Evolutionary conservation across 768 basidiomycete species (phyloP).

Genomic region (Boletus tomentosulus): DNA sequence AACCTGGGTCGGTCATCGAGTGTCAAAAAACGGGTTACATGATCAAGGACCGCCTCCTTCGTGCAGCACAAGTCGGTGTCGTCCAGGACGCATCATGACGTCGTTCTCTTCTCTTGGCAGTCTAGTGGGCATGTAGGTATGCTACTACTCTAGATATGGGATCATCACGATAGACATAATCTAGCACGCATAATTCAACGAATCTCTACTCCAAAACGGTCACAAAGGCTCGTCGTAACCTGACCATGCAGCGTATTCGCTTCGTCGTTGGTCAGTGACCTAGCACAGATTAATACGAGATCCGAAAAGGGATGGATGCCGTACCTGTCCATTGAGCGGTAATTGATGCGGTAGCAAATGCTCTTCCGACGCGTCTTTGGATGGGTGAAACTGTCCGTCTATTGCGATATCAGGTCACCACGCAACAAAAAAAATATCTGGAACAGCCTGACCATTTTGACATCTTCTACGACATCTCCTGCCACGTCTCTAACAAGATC

Average conservation of each 20-base stretch:
- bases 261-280: slow-evolving; percentile 87
- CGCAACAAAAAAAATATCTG: not conserved
- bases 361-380: slow-evolving; percentile 80
- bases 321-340: slow-evolving; percentile 94
- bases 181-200: slow-evolving; percentile 55
- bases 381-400: slow-evolving; percentile 92
- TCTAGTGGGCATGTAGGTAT: slow-evolving; percentile 12
- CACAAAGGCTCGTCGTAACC: slow-evolving; percentile 51
- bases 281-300: slow-evolving; percentile 26
- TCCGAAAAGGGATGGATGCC: slow-evolving; percentile 4
- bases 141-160: slow-evolving; percentile 27
- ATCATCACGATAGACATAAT: slow-evolving; percentile 33
- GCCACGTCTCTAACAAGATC: slow-evolving; percentile 91
- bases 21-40: slow-evolving; percentile 89
- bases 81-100: slow-evolving; percentile 59
- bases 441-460: slow-evolving; percentile 59
- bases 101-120: not conserved
- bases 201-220: slow-evolving; percentile 80
- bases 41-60: slow-evolving; percentile 89
- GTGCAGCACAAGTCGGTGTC: slow-evolving; percentile 96
- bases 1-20: slow-evolving; percentile 86
- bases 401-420: slow-evolving; percentile 8
- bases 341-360: slow-evolving; percentile 87
- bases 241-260: slow-evolving; percentile 73
- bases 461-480: slow-evolving; percentile 89